Evolutionary conservation across 805 yeast genomes (phyloP), one percentile per base, ranked within the genome.

Genomic region (Sungouiella thailandica): DNA sequence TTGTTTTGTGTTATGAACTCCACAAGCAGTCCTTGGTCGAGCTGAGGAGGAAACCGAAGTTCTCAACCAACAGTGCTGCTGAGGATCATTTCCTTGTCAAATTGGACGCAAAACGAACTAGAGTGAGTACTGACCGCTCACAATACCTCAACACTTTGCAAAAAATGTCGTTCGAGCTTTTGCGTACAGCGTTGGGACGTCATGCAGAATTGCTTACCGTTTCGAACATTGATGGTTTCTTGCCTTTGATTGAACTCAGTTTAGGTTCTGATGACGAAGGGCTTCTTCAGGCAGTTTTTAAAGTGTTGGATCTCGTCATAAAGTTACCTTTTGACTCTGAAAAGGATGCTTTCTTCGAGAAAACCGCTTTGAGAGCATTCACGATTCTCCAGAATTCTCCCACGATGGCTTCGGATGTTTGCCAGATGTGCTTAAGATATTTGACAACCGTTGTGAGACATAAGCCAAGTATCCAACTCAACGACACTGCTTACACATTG

Each of bases 361-460:
- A 70, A 17, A 74, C 82, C 48, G 76, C 88, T 3, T 72, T 81
- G 57, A 67, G 67, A 30, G 74, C 79, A 1, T 59, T 83, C 35
- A 73, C 63, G 11, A 68, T 88, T 15, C 70, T 90, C 26, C 80
- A 80, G 50, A 83, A 83, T 44, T 74, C 82, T 31, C 88, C 96
- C 4, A 64, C 79, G 1, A 87, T 96, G 1, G 78, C 80, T 34
- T 71, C 80, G 22, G 95, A 85, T 35, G 52, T 90, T 10, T 81
- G 87, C 50, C 97, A 90, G 55, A 72, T 83, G 11, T 73, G 88
- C 39, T 68, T 89, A 53, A 80, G 79, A 46, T 83, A 80, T 44
- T 58, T 93, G 34, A 75, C 95, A 6, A 65, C 83, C 1, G 70
- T 86, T 13, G 67, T 90, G 28, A 76, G 90, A 46, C 80, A 81